Conservation (phyloP, 129 eudicot species). For the Arctium lappa region DNA sequence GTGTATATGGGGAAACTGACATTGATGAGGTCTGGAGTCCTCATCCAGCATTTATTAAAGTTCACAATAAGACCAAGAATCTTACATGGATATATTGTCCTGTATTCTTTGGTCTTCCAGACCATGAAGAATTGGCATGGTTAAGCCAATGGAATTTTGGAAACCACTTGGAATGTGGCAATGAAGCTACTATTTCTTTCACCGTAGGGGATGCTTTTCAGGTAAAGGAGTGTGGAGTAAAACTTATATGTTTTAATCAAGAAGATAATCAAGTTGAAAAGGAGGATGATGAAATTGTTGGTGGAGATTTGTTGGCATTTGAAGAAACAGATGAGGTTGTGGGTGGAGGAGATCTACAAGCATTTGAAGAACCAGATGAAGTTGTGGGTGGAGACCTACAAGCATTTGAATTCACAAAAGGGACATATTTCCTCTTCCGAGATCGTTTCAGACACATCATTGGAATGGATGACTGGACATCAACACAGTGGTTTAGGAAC, state of each 20-base stretch:
- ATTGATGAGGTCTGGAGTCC: neutral
- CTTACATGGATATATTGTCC: conserved; percentile 21
- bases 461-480: conserved; percentile 7
- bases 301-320: neutral
- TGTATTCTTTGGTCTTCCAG: conserved; percentile 6
- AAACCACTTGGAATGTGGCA: conserved; percentile 1
- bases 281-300: neutral
- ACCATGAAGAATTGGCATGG: conserved; percentile 15
- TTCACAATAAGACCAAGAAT: conserved; percentile 14
- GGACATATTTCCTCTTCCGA: conserved; percentile 6
- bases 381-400: conserved; percentile 8
- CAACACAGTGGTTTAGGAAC: conserved; percentile 1
- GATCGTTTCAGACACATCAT: neutral
- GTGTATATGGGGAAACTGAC: neutral
- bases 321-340: neutral
- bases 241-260: neutral
- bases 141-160: conserved; percentile 23
- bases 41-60: neutral
- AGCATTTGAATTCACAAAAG: neutral
- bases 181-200: conserved; percentile 12
- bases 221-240: conserved; percentile 15
- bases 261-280: neutral
- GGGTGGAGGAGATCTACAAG: neutral
- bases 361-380: neutral
- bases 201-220: neutral